These are phyloP conservation scores for Ambrosia trifida DNA, from an alignment of 129 eudicot genomes.

Conservation along the genomic window DNA sequence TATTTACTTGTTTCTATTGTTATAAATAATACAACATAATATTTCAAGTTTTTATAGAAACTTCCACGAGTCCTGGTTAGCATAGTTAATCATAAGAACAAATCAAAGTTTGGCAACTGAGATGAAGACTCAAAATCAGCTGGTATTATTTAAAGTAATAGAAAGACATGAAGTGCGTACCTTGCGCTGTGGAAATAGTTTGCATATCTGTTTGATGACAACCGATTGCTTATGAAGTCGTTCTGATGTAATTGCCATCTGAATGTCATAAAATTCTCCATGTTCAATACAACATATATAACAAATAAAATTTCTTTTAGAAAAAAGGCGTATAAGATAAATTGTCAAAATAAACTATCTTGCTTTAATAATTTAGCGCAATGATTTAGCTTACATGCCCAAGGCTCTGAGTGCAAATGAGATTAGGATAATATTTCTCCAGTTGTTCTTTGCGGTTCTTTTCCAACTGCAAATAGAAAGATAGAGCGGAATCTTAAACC, in stretches of 20 bases:
- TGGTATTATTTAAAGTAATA: background rate
- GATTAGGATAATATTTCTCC: constrained; percentile 90
- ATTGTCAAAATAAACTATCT: too few species aligned
- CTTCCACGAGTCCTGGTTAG: background rate
- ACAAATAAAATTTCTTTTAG: background rate
- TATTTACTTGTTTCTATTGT: background rate
- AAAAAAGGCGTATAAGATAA: too few species aligned
- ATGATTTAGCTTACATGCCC: constrained; percentile 61
- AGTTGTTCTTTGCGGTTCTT: constrained; percentile 70
- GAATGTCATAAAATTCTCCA: constrained; percentile 36
- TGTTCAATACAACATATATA: background rate
- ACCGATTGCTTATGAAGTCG: constrained; percentile 92
- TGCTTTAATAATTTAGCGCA: too few species aligned
- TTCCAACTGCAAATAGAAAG: constrained; percentile 62
- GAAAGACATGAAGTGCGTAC: constrained; percentile 34
- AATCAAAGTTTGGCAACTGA: background rate
- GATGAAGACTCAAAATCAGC: constrained; percentile 1
- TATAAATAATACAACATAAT: background rate
- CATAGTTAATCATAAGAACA: constrained; percentile 11
- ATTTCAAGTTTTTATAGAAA: background rate
- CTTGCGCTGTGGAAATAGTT: constrained; percentile 91
- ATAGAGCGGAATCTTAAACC: background rate
- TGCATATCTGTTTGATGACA: constrained; percentile 91
- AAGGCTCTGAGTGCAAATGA: constrained; percentile 80
- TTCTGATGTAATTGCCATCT: constrained; percentile 93